These are phyloP conservation scores for Pisolithus microcarpus DNA, from an alignment of 768 basidiomycete species.

Conservation along the genomic window DNA sequence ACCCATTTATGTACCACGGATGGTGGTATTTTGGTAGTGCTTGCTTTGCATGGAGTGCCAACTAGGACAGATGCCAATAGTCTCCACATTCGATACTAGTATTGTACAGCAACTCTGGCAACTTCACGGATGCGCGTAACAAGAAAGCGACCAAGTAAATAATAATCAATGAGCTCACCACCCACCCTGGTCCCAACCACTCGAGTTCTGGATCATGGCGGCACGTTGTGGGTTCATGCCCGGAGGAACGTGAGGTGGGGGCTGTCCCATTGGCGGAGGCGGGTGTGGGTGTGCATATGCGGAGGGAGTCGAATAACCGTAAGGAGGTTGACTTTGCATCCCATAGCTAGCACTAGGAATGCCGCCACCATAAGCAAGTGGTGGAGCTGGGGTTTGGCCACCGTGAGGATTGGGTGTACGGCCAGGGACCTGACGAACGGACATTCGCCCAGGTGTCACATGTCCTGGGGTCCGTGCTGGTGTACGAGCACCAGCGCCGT, in stretches of 20 bases:
- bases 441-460: constrained; percentile 75
- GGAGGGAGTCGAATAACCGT: constrained; percentile 36
- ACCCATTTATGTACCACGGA: no score
- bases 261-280: constrained; percentile 34
- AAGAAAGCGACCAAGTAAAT: constrained; percentile 9
- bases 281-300: constrained; percentile 41
- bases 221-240: constrained; percentile 65
- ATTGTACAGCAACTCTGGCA: constrained; percentile 23
- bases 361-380: constrained; percentile 27
- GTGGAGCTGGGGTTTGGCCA: constrained; percentile 31
- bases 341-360: constrained; percentile 23
- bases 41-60: not conserved
- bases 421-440: constrained; percentile 56
- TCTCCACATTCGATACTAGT: constrained; percentile 5
- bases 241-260: constrained; percentile 40
- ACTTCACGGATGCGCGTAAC: constrained; percentile 5
- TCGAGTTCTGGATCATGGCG: constrained; percentile 51
- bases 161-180: constrained; percentile 24
- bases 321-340: constrained; percentile 27
- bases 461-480: constrained; percentile 69
- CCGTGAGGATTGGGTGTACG: constrained; percentile 80
- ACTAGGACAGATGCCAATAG: no score
- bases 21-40: not conserved
- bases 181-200: constrained; percentile 30
- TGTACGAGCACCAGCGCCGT: constrained; percentile 65